Percentiles rank a stretch among this genome's conserved stretches.
Evolutionary conservation across 2,329 filamentous ascomycete species (phyloP).

Genomic region (Ophiocordyceps australis): DNA sequence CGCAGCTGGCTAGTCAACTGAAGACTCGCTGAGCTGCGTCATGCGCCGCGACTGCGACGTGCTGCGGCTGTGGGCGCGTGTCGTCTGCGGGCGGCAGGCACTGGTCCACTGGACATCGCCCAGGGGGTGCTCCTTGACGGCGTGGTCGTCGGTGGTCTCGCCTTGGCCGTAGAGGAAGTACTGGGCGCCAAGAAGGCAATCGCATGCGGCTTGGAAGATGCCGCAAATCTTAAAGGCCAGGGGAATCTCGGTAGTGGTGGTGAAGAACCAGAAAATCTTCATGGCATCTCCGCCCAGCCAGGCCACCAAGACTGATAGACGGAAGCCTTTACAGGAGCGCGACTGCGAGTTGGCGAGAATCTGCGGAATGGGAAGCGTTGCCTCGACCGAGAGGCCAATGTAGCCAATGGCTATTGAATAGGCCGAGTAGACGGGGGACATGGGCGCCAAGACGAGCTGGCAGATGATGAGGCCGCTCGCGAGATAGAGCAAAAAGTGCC

Average conservation of each 20-base stretch:
- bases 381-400: slow-evolving; percentile 62
- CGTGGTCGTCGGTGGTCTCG: slow-evolving; percentile 19
- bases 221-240: slow-evolving; percentile 70
- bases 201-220: slow-evolving; percentile 63
- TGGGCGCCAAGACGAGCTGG: slow-evolving; percentile 47
- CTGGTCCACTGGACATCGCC: slow-evolving; percentile 12
- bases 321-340: slow-evolving; percentile 59
- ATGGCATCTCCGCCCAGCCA: slow-evolving; percentile 69
- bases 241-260: slow-evolving; percentile 49
- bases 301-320: slow-evolving; percentile 54
- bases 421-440: slow-evolving; percentile 35
- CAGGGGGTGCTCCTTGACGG: slow-evolving; percentile 19
- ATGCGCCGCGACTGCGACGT: slow-evolving; percentile 20
- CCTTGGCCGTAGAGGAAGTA: slow-evolving; percentile 52
- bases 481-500: slow-evolving; percentile 58
- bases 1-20: slow-evolving; percentile 11
- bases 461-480: slow-evolving; percentile 39
- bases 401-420: slow-evolving; percentile 56
- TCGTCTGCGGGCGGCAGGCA: slow-evolving; percentile 10
- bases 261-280: slow-evolving; percentile 82
- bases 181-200: slow-evolving; percentile 56
- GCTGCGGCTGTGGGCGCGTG: slow-evolving; percentile 14
- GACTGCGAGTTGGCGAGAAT: slow-evolving; percentile 51
- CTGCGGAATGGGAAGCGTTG: slow-evolving; percentile 66
- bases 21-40: slow-evolving; percentile 16